Conservation (phyloP, 495 filamentous ascomycete genomes). For the Aspergillus hancockii region DNA sequence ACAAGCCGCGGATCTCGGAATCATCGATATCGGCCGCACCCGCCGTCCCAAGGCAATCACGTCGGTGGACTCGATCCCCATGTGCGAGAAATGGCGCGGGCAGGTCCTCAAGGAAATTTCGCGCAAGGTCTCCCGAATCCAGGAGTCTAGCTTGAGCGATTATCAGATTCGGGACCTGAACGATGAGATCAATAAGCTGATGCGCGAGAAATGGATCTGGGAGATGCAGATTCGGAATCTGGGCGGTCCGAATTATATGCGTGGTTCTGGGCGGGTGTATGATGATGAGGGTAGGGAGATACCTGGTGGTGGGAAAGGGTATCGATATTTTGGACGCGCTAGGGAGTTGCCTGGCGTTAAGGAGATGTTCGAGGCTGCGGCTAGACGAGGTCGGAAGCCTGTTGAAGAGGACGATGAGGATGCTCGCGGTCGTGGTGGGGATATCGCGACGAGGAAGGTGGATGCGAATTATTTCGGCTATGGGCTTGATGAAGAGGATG, state of each 20-base stretch:
- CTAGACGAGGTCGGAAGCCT: constrained; percentile 54
- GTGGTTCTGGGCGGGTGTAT: constrained; percentile 78
- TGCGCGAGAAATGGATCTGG: constrained; percentile 99
- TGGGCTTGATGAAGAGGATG: constrained; percentile 91
- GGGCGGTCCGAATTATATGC: constrained; percentile 97
- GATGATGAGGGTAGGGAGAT: constrained; percentile 94
- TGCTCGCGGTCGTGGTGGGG: constrained; percentile 62
- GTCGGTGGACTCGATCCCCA: constrained; percentile 75
- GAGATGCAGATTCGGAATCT: constrained; percentile 92
- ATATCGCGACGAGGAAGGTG: constrained; percentile 75
- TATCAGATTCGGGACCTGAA: constrained; percentile 98
- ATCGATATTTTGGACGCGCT: constrained; percentile 90
- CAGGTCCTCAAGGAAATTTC: constrained; percentile 97
- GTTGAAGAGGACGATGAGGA: constrained; percentile 57
- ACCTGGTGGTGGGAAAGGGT: constrained; percentile 84
- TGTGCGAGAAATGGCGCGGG: constrained; percentile 96
- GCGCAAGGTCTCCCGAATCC: constrained; percentile 93
- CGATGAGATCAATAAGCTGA: constrained; percentile 98
- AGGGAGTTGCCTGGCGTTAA: constrained; percentile 92
- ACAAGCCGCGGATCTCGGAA: constrained; percentile 93
- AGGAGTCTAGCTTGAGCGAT: constrained; percentile 83
- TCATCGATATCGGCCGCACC: constrained; percentile 89
- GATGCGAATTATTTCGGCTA: constrained; percentile 97
- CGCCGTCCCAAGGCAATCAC: constrained; percentile 89
- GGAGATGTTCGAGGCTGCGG: constrained; percentile 87